Evolutionary conservation across 2,329 filamentous ascomycete genomes (phyloP).

Genomic region (Phyllosticta capitalensis): DNA sequence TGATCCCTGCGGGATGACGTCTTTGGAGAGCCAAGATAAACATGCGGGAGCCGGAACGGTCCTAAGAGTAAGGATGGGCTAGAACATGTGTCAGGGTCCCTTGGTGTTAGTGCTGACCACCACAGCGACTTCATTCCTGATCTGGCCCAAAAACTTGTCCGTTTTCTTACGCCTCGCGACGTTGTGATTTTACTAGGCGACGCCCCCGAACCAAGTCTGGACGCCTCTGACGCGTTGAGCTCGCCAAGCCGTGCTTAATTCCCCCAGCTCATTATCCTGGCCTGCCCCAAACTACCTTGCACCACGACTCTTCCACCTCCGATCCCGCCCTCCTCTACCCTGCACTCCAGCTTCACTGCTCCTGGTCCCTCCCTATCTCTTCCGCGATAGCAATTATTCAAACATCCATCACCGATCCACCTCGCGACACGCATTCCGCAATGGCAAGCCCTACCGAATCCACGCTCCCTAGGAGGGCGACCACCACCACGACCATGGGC

Average conservation of each 20-base stretch:
- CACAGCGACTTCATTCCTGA: background rate
- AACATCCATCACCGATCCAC: background rate
- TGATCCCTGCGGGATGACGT: conserved; percentile 9
- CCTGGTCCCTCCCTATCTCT: background rate
- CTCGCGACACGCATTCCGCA: background rate
- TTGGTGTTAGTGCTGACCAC: background rate
- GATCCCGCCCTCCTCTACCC: conserved; percentile 1
- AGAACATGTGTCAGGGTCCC: background rate
- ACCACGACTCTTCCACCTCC: background rate
- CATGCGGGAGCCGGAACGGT: background rate
- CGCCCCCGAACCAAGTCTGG: background rate
- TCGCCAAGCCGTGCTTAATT: conserved; percentile 2
- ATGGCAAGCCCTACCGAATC: conserved; percentile 27
- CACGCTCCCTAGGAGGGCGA: conserved; percentile 20
- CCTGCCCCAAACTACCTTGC: background rate
- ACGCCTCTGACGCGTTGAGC: conserved; percentile 8
- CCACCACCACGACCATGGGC: conserved; percentile 21
- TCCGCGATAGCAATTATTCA: background rate
- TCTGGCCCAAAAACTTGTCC: background rate
- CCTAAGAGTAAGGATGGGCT: background rate
- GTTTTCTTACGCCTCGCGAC: background rate
- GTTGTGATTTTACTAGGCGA: background rate
- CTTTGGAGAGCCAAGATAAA: background rate
- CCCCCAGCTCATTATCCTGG: conserved; percentile 1
- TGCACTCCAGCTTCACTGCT: background rate